phyloP scores from a whole-genome alignment of 2,329 filamentous ascomycete genomes.

The Microdochium bolleyi region DNA sequence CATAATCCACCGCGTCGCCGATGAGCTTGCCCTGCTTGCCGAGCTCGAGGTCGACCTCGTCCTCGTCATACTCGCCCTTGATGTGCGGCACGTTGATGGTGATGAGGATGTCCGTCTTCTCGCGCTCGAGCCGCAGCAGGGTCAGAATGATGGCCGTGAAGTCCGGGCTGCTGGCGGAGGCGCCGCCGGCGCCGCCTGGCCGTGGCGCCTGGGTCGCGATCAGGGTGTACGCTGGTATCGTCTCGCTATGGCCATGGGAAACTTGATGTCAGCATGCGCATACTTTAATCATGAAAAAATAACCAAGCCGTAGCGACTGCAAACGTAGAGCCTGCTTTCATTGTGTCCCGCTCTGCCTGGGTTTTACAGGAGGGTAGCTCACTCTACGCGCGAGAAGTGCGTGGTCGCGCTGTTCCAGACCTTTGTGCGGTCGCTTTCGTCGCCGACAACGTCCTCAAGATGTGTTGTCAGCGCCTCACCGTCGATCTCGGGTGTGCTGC shows the following conservation, averaged over 20 bases:
- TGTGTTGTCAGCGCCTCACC: slow-evolving; percentile 63
- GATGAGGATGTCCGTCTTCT: slow-evolving; percentile 74
- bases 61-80: slow-evolving; percentile 63
- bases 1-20: slow-evolving; percentile 61
- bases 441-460: slow-evolving; percentile 60
- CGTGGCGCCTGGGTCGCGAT: slow-evolving; percentile 56
- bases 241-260: slow-evolving; percentile 25
- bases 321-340: slow-evolving; percentile 5
- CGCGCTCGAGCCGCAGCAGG: slow-evolving; percentile 65
- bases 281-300: too few relatives aligned
- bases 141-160: slow-evolving; percentile 73
- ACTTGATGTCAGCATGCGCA: too few relatives aligned
- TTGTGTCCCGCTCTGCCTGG: background rate
- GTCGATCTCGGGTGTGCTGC: slow-evolving; percentile 51
- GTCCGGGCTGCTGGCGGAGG: slow-evolving; percentile 34
- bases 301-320: too few relatives aligned
- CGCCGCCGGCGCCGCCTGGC: slow-evolving; percentile 19
- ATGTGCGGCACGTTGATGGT: slow-evolving; percentile 85
- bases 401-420: slow-evolving; percentile 60
- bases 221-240: slow-evolving; percentile 58
- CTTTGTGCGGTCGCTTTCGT: slow-evolving; percentile 54
- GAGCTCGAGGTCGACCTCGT: slow-evolving; percentile 60
- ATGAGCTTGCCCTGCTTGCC: slow-evolving; percentile 61
- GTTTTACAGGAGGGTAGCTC: slow-evolving; percentile 13
- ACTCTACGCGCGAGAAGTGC: slow-evolving; percentile 47